phyloP scores from a whole-genome alignment of 2,329 filamentous ascomycete species.

The Cylindrodendrum hubeiense region DNA sequence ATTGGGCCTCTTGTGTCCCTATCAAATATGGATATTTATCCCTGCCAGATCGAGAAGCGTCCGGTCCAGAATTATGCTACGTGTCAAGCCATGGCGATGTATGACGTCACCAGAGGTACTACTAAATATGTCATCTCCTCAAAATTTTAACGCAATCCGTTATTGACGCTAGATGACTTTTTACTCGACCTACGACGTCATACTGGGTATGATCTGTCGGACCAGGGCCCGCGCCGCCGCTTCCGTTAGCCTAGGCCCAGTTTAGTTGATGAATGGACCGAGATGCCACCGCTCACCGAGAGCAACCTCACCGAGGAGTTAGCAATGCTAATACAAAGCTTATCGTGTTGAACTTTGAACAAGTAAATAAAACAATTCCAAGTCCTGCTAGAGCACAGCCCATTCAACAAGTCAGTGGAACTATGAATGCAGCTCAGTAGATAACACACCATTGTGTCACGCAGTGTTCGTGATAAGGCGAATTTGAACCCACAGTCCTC shows the following conservation, averaged over 20 bases:
- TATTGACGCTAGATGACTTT: neutral
- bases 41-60: neutral
- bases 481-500: slow-evolving; percentile 27
- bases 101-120: neutral
- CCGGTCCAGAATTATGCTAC: neutral
- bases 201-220: neutral
- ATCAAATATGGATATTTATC: neutral
- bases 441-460: neutral
- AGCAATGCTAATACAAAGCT: neutral
- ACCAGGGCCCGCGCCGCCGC: neutral
- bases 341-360: neutral
- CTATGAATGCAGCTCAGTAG: neutral
- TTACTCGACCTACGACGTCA: neutral
- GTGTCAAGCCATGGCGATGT: neutral
- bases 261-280: slow-evolving; percentile 1
- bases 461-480: neutral
- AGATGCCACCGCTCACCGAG: slow-evolving; percentile 4
- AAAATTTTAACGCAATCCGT: neutral
- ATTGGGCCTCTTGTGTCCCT: no score
- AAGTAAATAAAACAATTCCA: no score
- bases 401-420: neutral
- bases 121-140: neutral
- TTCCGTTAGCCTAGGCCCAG: neutral
- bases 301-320: neutral
- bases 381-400: neutral